These are phyloP conservation scores for Carallia brachiata DNA, from an alignment of 345 rosid species.

Conservation along the genomic window DNA sequence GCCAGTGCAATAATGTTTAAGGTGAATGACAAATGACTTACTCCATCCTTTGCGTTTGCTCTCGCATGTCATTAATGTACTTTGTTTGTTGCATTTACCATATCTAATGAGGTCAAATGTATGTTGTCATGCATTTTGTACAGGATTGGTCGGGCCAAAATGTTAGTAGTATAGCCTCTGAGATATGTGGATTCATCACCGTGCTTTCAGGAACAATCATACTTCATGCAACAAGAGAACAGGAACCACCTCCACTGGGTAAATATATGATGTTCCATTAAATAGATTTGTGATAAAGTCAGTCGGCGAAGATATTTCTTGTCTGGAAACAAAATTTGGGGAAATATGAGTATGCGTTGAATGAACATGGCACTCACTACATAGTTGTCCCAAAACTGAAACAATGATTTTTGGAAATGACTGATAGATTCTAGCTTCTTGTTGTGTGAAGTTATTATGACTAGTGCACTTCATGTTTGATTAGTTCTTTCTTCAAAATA, in stretches of 20 bases:
- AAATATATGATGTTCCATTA: slow-evolving; percentile 11
- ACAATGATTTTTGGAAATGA: no score
- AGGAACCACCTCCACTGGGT: slow-evolving; percentile 63
- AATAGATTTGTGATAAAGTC: neutral
- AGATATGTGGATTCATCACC: slow-evolving; percentile 86
- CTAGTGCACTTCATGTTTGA: no score
- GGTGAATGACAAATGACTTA: slow-evolving; percentile 39
- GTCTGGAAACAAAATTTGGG: neutral
- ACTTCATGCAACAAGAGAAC: slow-evolving; percentile 81
- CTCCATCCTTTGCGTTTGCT: slow-evolving; percentile 5
- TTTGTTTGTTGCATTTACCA: neutral
- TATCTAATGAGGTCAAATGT: neutral
- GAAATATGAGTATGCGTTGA: neutral
- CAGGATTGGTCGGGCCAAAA: slow-evolving; percentile 93
- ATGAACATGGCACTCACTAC: no score
- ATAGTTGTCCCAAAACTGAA: no score
- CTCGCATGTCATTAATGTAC: neutral
- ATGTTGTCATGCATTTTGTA: slow-evolving; percentile 13
- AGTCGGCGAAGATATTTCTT: neutral
- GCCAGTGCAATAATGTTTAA: slow-evolving; percentile 90
- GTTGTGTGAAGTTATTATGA: no score
- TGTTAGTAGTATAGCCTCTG: slow-evolving; percentile 73
- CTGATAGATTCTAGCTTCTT: no score
- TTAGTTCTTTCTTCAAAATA: no score
- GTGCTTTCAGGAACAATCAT: slow-evolving; percentile 81